These are phyloP conservation scores for Phytophthora cajani DNA, from an alignment of 352 stramenopile genomes.

Conservation along the genomic window DNA sequence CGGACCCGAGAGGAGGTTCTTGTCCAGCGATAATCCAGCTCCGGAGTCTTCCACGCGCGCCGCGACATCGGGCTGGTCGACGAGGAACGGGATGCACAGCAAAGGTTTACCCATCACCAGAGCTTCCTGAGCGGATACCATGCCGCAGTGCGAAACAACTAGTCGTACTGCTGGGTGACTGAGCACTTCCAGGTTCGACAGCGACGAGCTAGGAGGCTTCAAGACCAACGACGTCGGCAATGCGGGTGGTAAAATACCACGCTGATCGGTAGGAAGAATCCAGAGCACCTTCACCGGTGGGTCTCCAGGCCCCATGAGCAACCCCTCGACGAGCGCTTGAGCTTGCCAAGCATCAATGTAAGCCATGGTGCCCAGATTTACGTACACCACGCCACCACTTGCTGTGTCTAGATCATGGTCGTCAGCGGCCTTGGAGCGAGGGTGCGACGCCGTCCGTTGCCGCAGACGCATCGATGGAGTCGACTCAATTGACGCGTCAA, in stretches of 20 bases:
- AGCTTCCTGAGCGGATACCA: slow-evolving; percentile 84
- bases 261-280: slow-evolving; percentile 81
- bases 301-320: slow-evolving; percentile 51
- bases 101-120: slow-evolving; percentile 81
- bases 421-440: slow-evolving; percentile 18
- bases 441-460: slow-evolving; percentile 25
- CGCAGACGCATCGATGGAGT: slow-evolving; percentile 32
- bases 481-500: slow-evolving; percentile 34
- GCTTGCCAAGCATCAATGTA: slow-evolving; percentile 87
- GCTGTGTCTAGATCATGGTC: slow-evolving; percentile 22
- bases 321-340: slow-evolving; percentile 72
- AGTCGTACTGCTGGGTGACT: slow-evolving; percentile 62
- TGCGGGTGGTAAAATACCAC: slow-evolving; percentile 56
- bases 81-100: slow-evolving; percentile 89
- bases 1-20: slow-evolving; percentile 64
- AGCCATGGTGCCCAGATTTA: slow-evolving; percentile 80
- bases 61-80: slow-evolving; percentile 87
- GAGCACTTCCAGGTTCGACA: slow-evolving; percentile 75
- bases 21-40: slow-evolving; percentile 74
- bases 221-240: slow-evolving; percentile 69
- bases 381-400: slow-evolving; percentile 58
- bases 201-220: slow-evolving; percentile 58
- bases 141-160: slow-evolving; percentile 90
- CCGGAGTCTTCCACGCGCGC: slow-evolving; percentile 80
- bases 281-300: slow-evolving; percentile 70